Base-by-base conservation (phyloP, 805 yeast species). In the Cyberlindnera nakhonratchasimensis region DNA sequence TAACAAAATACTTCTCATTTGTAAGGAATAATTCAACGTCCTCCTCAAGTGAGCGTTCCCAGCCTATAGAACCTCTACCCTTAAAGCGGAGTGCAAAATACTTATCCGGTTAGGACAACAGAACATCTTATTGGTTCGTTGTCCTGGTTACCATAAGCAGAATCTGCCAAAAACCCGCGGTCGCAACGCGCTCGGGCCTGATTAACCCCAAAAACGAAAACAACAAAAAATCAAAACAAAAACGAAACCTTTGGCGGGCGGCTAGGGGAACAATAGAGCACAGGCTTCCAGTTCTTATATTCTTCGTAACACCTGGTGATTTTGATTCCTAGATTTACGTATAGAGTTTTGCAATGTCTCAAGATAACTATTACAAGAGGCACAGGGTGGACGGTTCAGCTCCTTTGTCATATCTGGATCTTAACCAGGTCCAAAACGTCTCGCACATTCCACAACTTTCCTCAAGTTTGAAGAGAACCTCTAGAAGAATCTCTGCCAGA, bases 381-480 rank as follows among this genome's bases (percentile, higher is more conserved):
- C 40, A 42, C 24, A 39, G 57, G 19, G 33, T 31, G 12, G 57
- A 55, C n/a, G 39, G 35, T 5, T 30, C 40, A 17, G 43, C 37
- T 5, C 57, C 61, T 2, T 47, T 55, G 12, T 45, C 57, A 8
- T 53, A 51, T 29, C 38, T 54, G 9, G 61, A 58, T 24, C 47
- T 55, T 34, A 57, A 55, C 39, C 55, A 52, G 34, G 43, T 55
- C 3, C 57, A 56, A 21, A 53, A 55, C 37, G 46, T 46, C 14
- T 48, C 56, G 6, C 53, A 58, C 31, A 55, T 54, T 16, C 58
- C 62, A 21, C 61, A 54, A 34, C 41, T 51, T 20, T 45, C 61
- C 2, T 52, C 61, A 8, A 31, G 42, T 11, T 22, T 52, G 41
- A 58, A 55, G 39, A 54, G 57, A 45, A 40, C 46, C 21, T 52